A percentile compares a stretch with the other conserved stretches of the same genome.
Conservation (phyloP, 1,284 basidiomycete species). For the Trichosporon asahii region DNA sequence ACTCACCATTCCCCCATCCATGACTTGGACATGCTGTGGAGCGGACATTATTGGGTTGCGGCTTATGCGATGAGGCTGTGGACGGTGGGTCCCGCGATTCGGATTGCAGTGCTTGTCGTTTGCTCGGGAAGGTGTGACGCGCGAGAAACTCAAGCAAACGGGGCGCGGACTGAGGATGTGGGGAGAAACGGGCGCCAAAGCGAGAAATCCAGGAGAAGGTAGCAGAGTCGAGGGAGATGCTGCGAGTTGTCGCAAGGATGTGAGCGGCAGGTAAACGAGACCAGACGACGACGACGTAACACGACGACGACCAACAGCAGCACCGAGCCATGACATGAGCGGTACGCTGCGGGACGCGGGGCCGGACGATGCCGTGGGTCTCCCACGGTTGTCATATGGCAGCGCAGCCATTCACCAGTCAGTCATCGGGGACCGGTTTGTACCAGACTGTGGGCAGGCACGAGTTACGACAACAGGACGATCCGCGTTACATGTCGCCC, state of each 20-base stretch:
- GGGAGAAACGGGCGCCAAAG: no score
- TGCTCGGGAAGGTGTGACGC: neutral
- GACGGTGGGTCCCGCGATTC: neutral
- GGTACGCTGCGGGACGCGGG: neutral
- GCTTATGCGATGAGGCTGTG: slow-evolving; percentile 1
- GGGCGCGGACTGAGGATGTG: neutral
- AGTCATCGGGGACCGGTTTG: neutral
- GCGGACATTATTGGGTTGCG: neutral
- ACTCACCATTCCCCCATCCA: slow-evolving; percentile 62
- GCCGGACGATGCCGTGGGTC: neutral
- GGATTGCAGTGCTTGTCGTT: neutral
- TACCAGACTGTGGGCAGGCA: neutral
- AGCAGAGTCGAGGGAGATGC: neutral
- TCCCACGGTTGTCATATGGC: neutral
- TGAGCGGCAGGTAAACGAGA: neutral
- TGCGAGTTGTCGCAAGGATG: neutral
- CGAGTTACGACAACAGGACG: neutral
- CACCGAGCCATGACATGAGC: neutral
- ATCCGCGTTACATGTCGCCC: neutral
- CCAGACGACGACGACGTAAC: neutral
- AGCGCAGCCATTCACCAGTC: neutral
- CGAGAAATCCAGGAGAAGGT: neutral
- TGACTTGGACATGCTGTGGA: slow-evolving; percentile 45
- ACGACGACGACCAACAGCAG: neutral
- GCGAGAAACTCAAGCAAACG: neutral